Base-by-base conservation (phyloP, 2,329 filamentous ascomycete genomes). In the Colletotrichum tropicale region DNA sequence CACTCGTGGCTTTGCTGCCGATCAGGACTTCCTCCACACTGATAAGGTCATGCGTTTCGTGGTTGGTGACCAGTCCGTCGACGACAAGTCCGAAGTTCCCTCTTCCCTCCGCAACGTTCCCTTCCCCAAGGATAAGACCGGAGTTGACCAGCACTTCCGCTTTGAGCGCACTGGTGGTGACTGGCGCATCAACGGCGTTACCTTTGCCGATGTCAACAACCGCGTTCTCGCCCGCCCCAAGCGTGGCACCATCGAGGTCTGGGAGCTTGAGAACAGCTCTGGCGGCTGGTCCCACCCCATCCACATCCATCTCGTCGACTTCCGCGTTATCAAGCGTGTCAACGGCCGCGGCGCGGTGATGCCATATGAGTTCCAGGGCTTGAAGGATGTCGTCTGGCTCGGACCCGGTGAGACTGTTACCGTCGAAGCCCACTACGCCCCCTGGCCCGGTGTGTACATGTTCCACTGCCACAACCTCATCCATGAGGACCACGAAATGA, bases 251-350 rank as follows among this genome's bases (percentile, higher is more conserved):
- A 81, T 85, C 8, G 85, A 88, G 78, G 79, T 85, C 26, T 88
- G 86, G 86, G 81, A 85, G 77, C 79, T 88, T 12, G 81, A 83
- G 61, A 89, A 91, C 79, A 60, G 77, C 38, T 84, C 82, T 15
- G 84, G 84, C 26, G 85, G 84, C 13, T 88, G 86, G 78, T 84
- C 84, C 1, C 89, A 90, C 77, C 89, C 88, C 0, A 82, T 87
- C 10, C 89, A 91, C 79, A 85, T 91, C 73, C 89, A 91, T 77
- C 83, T 91, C 2, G 85, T 91, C 69, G 89, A 90, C 77, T 88
- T 91, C 79, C 85, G 87, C 68, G 83, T 91, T 55, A 78, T 90
- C 21, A 85, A 83, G 15, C 86, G 89, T 21, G 85, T 86, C 15
- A 82, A 84, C 21, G 80, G 81, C 34, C 80, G 81, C 28, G 77